Evolutionary conservation across 1,284 basidiomycete species (phyloP).

Genomic region (Rhodofomes roseus): DNA sequence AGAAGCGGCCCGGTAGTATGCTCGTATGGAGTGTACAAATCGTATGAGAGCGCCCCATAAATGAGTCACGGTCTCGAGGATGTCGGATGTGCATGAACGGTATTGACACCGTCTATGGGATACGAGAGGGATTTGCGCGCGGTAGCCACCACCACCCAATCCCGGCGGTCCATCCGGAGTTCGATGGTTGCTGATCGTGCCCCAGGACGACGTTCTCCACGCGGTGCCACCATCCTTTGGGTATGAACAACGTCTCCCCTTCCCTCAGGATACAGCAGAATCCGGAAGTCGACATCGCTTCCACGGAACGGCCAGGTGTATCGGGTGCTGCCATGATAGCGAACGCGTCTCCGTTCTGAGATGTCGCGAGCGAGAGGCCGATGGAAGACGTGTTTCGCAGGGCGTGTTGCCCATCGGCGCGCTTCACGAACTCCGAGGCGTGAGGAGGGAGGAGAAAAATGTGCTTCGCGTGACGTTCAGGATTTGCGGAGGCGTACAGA

Average conservation of each 20-base stretch:
- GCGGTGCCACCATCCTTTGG: constrained; percentile 26
- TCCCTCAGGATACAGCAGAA: constrained; percentile 21
- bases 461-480: constrained; percentile 19
- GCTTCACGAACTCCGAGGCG: constrained; percentile 10
- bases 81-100: neutral
- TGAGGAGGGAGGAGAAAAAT: constrained; percentile 21
- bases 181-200: neutral
- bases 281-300: constrained; percentile 12
- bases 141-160: constrained; percentile 27
- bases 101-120: neutral
- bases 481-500: constrained; percentile 20
- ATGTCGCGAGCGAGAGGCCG: constrained; percentile 1
- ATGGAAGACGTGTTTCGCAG: constrained; percentile 12
- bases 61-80: neutral
- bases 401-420: neutral
- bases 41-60: constrained; percentile 8
- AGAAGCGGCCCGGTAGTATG: constrained; percentile 11
- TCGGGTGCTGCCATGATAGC: neutral
- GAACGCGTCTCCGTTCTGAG: neutral
- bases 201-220: constrained; percentile 22
- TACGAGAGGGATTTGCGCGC: neutral
- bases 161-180: constrained; percentile 23
- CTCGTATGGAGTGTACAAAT: constrained; percentile 25
- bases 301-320: constrained; percentile 1
- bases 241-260: constrained; percentile 24